Evolutionary conservation across 208 protist species (phyloP).

Genomic region (Tritrichomonas foetus): DNA sequence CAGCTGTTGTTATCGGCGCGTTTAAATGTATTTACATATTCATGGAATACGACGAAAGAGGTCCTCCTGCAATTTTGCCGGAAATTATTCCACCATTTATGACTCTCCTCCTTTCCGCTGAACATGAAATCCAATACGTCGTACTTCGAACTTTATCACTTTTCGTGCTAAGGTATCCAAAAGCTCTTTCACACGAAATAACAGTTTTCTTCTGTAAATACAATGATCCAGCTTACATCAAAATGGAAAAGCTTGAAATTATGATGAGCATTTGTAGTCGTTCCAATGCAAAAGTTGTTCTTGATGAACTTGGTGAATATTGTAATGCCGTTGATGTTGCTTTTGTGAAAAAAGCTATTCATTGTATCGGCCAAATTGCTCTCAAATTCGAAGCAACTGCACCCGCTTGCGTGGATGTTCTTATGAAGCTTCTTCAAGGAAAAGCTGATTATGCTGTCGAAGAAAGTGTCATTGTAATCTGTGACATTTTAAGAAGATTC

Average conservation of each 20-base stretch:
- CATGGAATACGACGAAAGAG: conserved; percentile 63
- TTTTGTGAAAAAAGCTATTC: conserved; percentile 88
- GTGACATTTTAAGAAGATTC: conserved; percentile 86
- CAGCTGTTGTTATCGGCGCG: conserved; percentile 87
- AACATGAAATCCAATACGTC: conserved; percentile 95
- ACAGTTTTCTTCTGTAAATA: conserved; percentile 93
- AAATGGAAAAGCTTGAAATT: conserved; percentile 92
- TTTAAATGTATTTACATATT: conserved; percentile 79
- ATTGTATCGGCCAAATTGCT: conserved; percentile 83
- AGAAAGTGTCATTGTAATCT: conserved; percentile 86
- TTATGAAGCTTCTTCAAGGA: conserved; percentile 75
- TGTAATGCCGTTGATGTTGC: conserved; percentile 86
- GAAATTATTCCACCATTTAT: conserved; percentile 87
- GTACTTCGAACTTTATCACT: conserved; percentile 95
- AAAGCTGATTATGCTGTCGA: conserved; percentile 84
- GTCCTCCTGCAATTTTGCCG: conserved; percentile 60
- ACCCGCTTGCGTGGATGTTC: conserved; percentile 74
- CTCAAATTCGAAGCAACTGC: conserved; percentile 88
- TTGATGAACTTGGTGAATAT: conserved; percentile 84
- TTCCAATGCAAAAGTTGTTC: conserved; percentile 71
- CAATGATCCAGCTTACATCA: conserved; percentile 94
- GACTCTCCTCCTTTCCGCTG: conserved; percentile 63
- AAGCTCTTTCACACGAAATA: conserved; percentile 47
- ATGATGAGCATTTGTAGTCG: conserved; percentile 78
- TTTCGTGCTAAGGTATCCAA: conserved; percentile 80